These are phyloP conservation scores for Penicillium macrosclerotiorum DNA, from an alignment of 495 filamentous ascomycete species.

Conservation along the genomic window DNA sequence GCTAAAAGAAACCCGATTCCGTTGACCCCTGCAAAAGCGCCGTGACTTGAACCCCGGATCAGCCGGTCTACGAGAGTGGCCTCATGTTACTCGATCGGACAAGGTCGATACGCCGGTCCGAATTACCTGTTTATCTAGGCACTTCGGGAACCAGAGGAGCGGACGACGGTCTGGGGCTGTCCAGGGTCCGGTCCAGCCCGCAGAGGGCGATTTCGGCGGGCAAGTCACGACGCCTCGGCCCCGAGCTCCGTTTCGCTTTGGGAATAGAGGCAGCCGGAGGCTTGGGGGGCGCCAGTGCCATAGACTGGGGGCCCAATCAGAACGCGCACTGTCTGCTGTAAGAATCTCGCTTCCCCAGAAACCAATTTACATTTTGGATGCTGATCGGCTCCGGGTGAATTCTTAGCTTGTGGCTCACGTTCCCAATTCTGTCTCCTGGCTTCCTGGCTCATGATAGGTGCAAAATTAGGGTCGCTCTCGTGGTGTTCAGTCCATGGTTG, in stretches of 20 bases:
- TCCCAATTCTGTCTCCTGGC: background rate
- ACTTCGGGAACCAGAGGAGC: background rate
- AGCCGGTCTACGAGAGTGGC: background rate
- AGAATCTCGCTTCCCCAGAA: slow-evolving; percentile 14
- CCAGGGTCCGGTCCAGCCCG: too few species aligned
- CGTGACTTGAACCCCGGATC: too few species aligned
- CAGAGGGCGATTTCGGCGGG: background rate
- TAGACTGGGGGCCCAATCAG: slow-evolving; percentile 13
- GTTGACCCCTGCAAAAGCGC: too few species aligned
- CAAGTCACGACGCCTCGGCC: background rate
- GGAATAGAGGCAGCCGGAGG: slow-evolving; percentile 2
- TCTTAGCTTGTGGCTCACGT: background rate
- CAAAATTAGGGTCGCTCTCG: slow-evolving; percentile 3
- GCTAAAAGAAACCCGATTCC: background rate
- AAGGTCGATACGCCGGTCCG: slow-evolving; percentile 6
- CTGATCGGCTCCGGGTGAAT: background rate
- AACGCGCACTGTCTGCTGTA: background rate
- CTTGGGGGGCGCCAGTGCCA: slow-evolving; percentile 5
- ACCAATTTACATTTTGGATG: background rate
- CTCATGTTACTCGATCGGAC: slow-evolving; percentile 3
- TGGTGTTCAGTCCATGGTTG: background rate
- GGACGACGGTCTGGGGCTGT: background rate
- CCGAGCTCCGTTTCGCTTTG: slow-evolving; percentile 4
- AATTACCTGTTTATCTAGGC: background rate
- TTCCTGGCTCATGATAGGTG: slow-evolving; percentile 18